Evolutionary conservation across 2,329 filamentous ascomycete genomes (phyloP).

Genomic region (Trichoderma harzianum): DNA sequence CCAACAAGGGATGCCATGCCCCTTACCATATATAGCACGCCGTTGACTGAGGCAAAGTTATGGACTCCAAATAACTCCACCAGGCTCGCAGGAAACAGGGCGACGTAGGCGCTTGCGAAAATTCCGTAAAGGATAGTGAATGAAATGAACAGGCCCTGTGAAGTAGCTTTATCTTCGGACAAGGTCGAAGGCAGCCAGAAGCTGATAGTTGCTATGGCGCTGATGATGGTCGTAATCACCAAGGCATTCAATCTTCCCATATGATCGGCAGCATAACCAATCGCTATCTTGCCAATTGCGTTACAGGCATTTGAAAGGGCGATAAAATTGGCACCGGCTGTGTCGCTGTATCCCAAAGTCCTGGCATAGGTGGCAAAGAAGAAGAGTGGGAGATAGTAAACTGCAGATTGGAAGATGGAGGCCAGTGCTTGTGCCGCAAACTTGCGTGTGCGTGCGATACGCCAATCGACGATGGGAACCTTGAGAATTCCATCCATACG

Average conservation of each 20-base stretch:
- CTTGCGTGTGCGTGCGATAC: background rate
- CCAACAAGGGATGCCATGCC: constrained; percentile 8
- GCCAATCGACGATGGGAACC: constrained; percentile 1
- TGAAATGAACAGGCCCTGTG: constrained; percentile 1
- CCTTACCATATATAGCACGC: constrained; percentile 1
- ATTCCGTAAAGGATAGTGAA: constrained; percentile 1
- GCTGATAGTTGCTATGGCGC: background rate
- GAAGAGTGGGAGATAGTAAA: constrained; percentile 11
- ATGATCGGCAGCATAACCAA: constrained; percentile 5
- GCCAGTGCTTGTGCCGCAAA: constrained; percentile 2
- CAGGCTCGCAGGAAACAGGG: background rate
- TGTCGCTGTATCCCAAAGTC: constrained; percentile 7
- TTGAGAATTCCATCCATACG: background rate
- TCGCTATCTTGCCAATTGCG: background rate
- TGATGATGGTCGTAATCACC: background rate
- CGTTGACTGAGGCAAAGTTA: constrained; percentile 1
- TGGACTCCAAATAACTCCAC: constrained; percentile 2
- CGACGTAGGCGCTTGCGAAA: constrained; percentile 4
- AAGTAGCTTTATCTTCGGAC: background rate
- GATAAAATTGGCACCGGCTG: constrained; percentile 8
- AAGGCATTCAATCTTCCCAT: background rate
- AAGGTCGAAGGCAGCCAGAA: constrained; percentile 10
- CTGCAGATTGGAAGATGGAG: constrained; percentile 2
- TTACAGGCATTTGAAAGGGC: background rate
- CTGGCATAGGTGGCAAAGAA: constrained; percentile 8